Evolutionary conservation across 179 eudicot species (phyloP).

Genomic region (Amaranthus tricolor): DNA sequence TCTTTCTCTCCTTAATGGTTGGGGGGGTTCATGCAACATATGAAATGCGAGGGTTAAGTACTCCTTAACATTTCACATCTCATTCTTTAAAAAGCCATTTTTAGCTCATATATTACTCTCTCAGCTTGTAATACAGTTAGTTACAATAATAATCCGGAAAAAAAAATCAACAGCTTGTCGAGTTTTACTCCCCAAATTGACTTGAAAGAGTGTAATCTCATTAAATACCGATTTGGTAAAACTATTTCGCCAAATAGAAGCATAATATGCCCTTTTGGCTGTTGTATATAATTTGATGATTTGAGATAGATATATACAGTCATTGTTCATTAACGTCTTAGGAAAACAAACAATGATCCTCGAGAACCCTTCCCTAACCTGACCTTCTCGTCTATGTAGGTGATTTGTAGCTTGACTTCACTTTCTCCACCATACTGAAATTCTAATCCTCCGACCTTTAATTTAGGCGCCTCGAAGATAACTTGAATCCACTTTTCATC

Average conservation of each 20-base stretch:
- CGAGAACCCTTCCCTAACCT: conserved; percentile 89
- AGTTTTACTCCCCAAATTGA: background rate
- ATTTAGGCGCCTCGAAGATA: conserved; percentile 79
- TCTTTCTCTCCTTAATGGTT: no score
- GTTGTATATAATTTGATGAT: background rate
- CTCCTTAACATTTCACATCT: no score
- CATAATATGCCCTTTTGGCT: background rate
- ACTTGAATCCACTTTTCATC: conserved; percentile 94
- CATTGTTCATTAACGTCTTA: conserved; percentile 40
- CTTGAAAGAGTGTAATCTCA: background rate
- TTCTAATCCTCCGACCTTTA: conserved; percentile 66
- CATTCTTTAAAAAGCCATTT: no score
- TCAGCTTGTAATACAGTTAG: no score
- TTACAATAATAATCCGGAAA: no score
- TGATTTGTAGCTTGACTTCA: conserved; percentile 87
- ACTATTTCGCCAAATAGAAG: background rate
- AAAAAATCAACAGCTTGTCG: no score
- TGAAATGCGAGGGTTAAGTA: no score
- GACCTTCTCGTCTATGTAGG: conserved; percentile 82
- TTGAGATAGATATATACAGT: background rate
- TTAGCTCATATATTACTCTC: no score
- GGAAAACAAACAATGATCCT: conserved; percentile 92
- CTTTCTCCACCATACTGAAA: conserved; percentile 85
- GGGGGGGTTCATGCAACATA: no score
- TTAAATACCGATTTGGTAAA: background rate